Base-by-base conservation (phyloP, 2,329 filamentous ascomycete species). In the Thielaviopsis euricoi region DNA sequence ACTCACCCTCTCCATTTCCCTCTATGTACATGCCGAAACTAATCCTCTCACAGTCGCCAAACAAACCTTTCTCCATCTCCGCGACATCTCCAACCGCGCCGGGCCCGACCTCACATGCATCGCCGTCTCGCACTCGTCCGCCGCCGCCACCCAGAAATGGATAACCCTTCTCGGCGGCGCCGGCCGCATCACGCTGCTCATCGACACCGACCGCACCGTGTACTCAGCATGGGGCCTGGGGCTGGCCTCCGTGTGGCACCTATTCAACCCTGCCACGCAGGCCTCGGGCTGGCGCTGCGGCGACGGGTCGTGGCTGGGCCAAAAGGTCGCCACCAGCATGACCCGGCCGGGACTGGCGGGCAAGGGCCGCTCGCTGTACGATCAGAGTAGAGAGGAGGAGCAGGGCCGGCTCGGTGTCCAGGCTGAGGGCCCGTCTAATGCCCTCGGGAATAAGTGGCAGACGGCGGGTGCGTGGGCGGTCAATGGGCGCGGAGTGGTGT, bases 141-240 rank as follows among this genome's bases (percentile, higher is more conserved):
- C 71, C 3, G 69, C 73, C 22, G 78, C 80, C 29, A 82, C 80
- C 1, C 67, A 71, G 43, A 77, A 76, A 62, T 82, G 79, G 79
- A 64, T 80, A 52, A 75, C 78, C 62, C 70, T 80, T 19, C 66
- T 82, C 13, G 79, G 79, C 65, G 79, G 79, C 60, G 70, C 76
- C 15, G 79, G 79, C 76, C 74, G 73, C 65, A 72, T 82, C 29
- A 71, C 77, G 61, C 66, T 82, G 2, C 66, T 82, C 58, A 67
- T 81, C 58, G 79, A 82, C 67, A 74, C 79, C 63, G 73, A 76
- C 60, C 74, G 79, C 60, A 71, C 75, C 61, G 64, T 81, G 40
- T 82, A 83, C 63, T 77, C 79, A 2, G 73, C 76, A 12, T 82
- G 78, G 78, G 80, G 80, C 2, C 70, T 82, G 4, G 79, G 79